Evolutionary conservation across 768 basidiomycete genomes (phyloP).

Genomic region (Russula vinacea): DNA sequence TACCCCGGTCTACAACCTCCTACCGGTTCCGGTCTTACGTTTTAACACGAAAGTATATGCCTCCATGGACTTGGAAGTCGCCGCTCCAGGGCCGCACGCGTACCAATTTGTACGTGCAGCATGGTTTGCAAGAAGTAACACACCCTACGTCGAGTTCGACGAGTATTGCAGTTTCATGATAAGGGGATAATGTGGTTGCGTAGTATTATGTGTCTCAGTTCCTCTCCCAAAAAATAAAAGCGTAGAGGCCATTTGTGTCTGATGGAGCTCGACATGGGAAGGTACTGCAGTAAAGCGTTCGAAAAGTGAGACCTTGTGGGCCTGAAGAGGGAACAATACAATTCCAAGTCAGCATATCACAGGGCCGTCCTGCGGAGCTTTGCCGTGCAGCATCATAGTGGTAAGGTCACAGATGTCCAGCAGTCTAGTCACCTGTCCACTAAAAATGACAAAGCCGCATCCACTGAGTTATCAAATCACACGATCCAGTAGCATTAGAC

Average conservation of each 20-base stretch:
- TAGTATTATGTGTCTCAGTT: neutral
- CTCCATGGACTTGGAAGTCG: neutral
- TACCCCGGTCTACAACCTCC: neutral
- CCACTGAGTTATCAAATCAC: neutral
- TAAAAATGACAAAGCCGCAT: too few relatives aligned
- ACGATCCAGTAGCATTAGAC: neutral
- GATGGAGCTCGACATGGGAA: neutral
- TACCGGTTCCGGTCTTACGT: neutral
- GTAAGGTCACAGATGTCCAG: neutral
- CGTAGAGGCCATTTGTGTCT: neutral
- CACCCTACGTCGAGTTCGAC: too few relatives aligned
- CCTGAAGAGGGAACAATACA: neutral
- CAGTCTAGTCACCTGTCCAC: neutral
- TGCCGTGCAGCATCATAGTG: too few relatives aligned
- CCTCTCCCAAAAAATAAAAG: neutral
- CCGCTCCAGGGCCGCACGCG: too few relatives aligned
- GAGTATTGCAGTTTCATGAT: too few relatives aligned
- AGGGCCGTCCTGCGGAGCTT: too few relatives aligned
- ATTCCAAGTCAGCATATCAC: neutral
- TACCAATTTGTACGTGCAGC: too few relatives aligned
- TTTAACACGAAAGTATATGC: too few relatives aligned
- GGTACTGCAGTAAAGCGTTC: too few relatives aligned
- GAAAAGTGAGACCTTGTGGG: too few relatives aligned
- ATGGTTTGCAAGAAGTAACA: too few relatives aligned
- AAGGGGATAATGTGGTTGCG: too few relatives aligned